Percentiles rank a stretch among this genome's conserved stretches.
These are phyloP conservation scores for Pyronema domesticum DNA, from an alignment of 495 filamentous ascomycete species.

Conservation along the genomic window DNA sequence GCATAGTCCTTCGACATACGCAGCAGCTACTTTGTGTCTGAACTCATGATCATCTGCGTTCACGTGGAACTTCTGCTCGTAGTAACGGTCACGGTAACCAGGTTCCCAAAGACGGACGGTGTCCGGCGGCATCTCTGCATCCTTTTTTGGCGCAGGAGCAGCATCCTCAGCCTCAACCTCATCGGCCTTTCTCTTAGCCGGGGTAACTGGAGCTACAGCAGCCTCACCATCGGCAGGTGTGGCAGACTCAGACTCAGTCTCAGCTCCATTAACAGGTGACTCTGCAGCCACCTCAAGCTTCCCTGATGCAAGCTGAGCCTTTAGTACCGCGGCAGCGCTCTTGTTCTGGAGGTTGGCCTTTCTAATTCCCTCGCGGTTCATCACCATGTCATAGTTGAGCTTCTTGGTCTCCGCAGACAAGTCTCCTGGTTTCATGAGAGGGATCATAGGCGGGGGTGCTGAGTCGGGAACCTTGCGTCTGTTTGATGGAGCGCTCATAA, in stretches of 20 bases:
- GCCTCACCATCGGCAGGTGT: not conserved
- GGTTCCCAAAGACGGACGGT: slow-evolving; percentile 85
- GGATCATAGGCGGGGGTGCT: slow-evolving; percentile 28
- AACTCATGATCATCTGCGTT: slow-evolving; percentile 67
- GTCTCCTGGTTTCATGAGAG: slow-evolving; percentile 45
- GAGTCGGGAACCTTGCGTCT: slow-evolving; percentile 18
- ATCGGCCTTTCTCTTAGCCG: slow-evolving; percentile 41
- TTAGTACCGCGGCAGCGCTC: slow-evolving; percentile 78
- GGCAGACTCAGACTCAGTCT: slow-evolving; percentile 2
- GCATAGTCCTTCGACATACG: slow-evolving; percentile 89
- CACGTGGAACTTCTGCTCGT: slow-evolving; percentile 91
- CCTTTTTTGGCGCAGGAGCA: slow-evolving; percentile 29
- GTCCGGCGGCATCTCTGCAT: slow-evolving; percentile 51
- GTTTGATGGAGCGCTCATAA: not conserved
- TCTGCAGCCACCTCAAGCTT: slow-evolving; percentile 3
- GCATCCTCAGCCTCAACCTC: slow-evolving; percentile 40
- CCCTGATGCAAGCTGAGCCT: slow-evolving; percentile 52
- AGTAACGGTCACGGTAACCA: slow-evolving; percentile 89
- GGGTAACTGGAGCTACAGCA: not conserved
- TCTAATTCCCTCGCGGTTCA: slow-evolving; percentile 56
- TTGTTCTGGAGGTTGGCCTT: slow-evolving; percentile 78
- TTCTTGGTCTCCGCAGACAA: slow-evolving; percentile 42
- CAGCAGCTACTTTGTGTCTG: slow-evolving; percentile 73
- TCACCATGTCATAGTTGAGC: slow-evolving; percentile 69
- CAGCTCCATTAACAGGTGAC: not conserved